phyloP scores from a whole-genome alignment of 2,329 filamentous ascomycete genomes.

The Rutstroemia sp. region DNA sequence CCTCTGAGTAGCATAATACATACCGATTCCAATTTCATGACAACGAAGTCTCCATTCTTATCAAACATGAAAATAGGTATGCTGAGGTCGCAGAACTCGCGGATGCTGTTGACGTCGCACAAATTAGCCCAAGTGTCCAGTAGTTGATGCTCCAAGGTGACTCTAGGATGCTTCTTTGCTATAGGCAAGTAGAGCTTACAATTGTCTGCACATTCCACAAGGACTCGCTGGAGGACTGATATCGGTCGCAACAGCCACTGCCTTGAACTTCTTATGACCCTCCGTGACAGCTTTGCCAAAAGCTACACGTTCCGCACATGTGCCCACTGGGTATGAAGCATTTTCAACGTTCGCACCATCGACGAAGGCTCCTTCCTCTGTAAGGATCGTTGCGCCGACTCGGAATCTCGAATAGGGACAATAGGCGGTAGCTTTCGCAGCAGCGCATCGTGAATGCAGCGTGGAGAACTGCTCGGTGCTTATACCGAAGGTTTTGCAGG shows the following conservation, averaged over 20 bases:
- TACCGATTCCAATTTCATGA: conserved; percentile 62
- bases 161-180: background rate
- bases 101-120: conserved; percentile 47
- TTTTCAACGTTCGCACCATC: conserved; percentile 90
- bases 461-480: conserved; percentile 55
- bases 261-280: conserved; percentile 50
- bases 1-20: conserved; percentile 14
- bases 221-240: conserved; percentile 63
- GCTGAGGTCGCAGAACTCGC: conserved; percentile 63
- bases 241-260: conserved; percentile 80
- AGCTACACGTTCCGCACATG: conserved; percentile 89
- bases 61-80: conserved; percentile 91
- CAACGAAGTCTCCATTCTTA: conserved; percentile 64
- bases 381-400: conserved; percentile 76
- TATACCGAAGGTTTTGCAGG: conserved; percentile 37
- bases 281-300: conserved; percentile 68
- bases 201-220: conserved; percentile 95
- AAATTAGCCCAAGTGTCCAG: background rate
- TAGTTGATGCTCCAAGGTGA: too few relatives aligned
- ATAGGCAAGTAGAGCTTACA: conserved; percentile 43
- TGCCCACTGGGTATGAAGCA: conserved; percentile 83
- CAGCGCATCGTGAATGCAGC: conserved; percentile 60
- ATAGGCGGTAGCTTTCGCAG: conserved; percentile 74
- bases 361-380: conserved; percentile 38
- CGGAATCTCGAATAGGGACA: conserved; percentile 67